phyloP scores from a whole-genome alignment of 345 rosid species.

The Citrus glauca region DNA sequence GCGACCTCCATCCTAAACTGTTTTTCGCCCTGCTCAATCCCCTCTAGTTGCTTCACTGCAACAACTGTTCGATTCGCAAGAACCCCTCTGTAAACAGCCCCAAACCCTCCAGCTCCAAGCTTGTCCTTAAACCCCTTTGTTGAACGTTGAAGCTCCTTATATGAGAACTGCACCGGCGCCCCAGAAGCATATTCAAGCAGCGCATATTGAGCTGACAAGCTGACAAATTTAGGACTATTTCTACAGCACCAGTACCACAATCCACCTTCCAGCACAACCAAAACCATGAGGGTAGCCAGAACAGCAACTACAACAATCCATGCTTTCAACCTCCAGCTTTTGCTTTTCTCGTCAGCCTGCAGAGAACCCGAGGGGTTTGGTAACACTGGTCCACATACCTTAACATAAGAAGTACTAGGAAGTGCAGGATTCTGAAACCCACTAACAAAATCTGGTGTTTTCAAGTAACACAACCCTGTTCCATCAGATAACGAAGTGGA shows the following conservation, averaged over 20 bases:
- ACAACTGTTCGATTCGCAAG: conserved; percentile 34
- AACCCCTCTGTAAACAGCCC: conserved; percentile 48
- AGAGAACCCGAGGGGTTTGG: conserved; percentile 23
- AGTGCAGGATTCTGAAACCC: conserved; percentile 53
- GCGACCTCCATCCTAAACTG: conserved; percentile 56
- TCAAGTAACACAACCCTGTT: conserved; percentile 46
- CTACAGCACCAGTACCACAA: conserved; percentile 61
- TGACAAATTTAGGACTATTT: conserved; percentile 36
- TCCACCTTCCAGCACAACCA: conserved; percentile 43
- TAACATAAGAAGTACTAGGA: conserved; percentile 58
- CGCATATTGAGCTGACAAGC: conserved; percentile 46
- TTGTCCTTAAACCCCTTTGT: conserved; percentile 48
- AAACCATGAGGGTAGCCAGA: conserved; percentile 32
- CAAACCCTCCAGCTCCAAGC: conserved; percentile 62
- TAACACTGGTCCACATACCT: conserved; percentile 54
- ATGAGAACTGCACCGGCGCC: conserved; percentile 51
- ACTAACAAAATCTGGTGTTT: conserved; percentile 38
- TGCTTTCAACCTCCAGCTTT: conserved; percentile 14
- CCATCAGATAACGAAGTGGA: conserved; percentile 64
- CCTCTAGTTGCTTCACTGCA: conserved; percentile 55
- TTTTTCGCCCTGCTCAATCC: conserved; percentile 48
- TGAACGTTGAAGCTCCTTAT: conserved; percentile 37
- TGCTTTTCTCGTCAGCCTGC: conserved; percentile 4
- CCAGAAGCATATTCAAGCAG: conserved; percentile 70
- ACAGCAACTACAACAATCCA: conserved; percentile 41